Conservation (phyloP, 345 rosid genomes). For the Anacardium occidentale region DNA sequence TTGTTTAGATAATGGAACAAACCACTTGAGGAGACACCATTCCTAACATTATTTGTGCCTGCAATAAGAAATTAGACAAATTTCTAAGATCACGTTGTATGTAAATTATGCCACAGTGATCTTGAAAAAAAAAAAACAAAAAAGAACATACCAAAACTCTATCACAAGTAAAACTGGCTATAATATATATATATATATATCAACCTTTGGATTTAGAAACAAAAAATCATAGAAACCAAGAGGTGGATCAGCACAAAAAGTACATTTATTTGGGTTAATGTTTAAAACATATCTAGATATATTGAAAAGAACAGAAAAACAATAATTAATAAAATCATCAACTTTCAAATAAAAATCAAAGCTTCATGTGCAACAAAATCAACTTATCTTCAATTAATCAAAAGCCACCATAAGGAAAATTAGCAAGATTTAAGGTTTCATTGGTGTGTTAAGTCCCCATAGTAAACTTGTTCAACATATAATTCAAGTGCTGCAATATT, state of each 20-base stretch:
- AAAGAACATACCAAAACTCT: background rate
- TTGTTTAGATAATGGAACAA: conserved; percentile 33
- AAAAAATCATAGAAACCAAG: background rate
- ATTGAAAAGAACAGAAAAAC: background rate
- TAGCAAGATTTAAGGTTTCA: background rate
- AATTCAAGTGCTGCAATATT: background rate
- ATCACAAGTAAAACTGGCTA: background rate
- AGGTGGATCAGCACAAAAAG: background rate
- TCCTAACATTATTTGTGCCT: conserved; percentile 93
- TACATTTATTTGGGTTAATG: background rate
- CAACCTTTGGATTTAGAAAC: background rate
- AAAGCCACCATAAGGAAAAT: background rate
- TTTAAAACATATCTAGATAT: background rate
- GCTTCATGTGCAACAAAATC: background rate
- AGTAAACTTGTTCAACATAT: background rate
- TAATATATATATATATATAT: background rate
- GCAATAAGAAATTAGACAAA: conserved; percentile 24
- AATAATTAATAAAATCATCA: too few relatives aligned
- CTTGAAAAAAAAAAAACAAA: conserved; percentile 12
- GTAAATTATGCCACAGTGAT: background rate
- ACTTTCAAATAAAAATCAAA: background rate
- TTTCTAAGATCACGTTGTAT: conserved; percentile 6
- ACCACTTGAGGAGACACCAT: conserved; percentile 81
- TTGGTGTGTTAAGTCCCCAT: background rate
- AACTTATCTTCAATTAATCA: background rate